Base-by-base conservation (phyloP, 106 monocot species). In the Cymbidium sinense region DNA sequence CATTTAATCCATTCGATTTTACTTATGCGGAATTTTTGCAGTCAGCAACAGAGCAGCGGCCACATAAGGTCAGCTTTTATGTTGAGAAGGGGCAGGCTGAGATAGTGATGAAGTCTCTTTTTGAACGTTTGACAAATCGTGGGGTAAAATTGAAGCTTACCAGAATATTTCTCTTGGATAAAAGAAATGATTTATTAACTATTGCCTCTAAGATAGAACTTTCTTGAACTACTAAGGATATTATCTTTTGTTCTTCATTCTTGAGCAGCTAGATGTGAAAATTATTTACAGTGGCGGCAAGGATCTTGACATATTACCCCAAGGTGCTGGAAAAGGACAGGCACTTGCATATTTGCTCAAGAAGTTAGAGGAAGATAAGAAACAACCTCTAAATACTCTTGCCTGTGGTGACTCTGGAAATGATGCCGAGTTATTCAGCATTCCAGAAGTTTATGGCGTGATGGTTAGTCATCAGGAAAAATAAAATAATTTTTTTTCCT, bases 371-470 rank as follows among this genome's bases (percentile, higher is more conserved):
- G 67, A 81, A 36, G 76, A 82, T 34, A 85, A 86, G 50, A 91
- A 88, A 39, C 69, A 37, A 70, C 96, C 96, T 5, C 52, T 81
- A 18, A 89, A 88, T 73, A 96, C 93, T 75, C 93, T 96, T 78
- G 96, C 76, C 43, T 96, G 96, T 84, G 96, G 96, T 47, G 96
- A 96, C 39, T 96, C 96, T 77, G 96, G 96, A 71, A 96, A 96
- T 84, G 96, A 96, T 81, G 89, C 93, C 13, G 93, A 96, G 75
- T 77, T 96, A 41, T 96, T 93, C 75, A 93, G 85, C 77, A 84
- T 96, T 78, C 87, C 91, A 71, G 91, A 87, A 11, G 96, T 96
- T 54, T 73, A 96, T 88, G 96, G 96, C 73, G 93, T 93, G 34
- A 93, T 96, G 93, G 96, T 93, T 15, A 70, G 93, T 91, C 29